Evolutionary conservation across 1,284 basidiomycete genomes (phyloP).

Genomic region (Fomitopsis schrenkii): DNA sequence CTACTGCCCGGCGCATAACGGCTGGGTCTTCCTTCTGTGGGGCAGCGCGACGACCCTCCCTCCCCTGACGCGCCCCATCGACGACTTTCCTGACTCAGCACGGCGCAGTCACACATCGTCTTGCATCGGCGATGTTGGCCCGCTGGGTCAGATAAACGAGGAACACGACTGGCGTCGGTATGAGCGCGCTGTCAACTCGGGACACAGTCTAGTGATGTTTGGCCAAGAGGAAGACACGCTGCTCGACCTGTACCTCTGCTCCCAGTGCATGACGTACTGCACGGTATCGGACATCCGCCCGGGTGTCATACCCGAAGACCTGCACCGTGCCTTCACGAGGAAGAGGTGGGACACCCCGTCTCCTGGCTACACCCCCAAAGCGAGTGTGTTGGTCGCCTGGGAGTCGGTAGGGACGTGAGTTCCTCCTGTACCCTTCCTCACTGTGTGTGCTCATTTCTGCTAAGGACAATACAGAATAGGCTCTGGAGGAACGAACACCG

Average conservation of each 20-base stretch:
- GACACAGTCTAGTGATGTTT: slow-evolving; percentile 60
- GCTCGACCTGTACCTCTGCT: slow-evolving; percentile 75
- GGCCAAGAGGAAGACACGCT: slow-evolving; percentile 54
- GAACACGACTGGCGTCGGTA: slow-evolving; percentile 81
- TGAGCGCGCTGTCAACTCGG: slow-evolving; percentile 58
- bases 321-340: slow-evolving; percentile 39
- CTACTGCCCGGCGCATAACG: slow-evolving; percentile 74
- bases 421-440: not conserved
- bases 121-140: slow-evolving; percentile 47
- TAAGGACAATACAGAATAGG: slow-evolving; percentile 63
- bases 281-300: slow-evolving; percentile 65
- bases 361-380: slow-evolving; percentile 38
- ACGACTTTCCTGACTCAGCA: slow-evolving; percentile 50
- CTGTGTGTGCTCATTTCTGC: not conserved
- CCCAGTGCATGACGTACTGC: slow-evolving; percentile 73
- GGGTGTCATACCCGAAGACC: slow-evolving; percentile 59
- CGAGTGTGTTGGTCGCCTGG: slow-evolving; percentile 47
- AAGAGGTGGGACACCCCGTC: slow-evolving; percentile 39
- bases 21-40: slow-evolving; percentile 73
- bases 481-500: slow-evolving; percentile 68
- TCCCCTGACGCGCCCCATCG: slow-evolving; percentile 43
- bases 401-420: slow-evolving; percentile 68
- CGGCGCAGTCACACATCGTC: slow-evolving; percentile 45
- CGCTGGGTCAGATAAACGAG: slow-evolving; percentile 48
- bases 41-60: slow-evolving; percentile 57